Conservation (phyloP, 306 rosid species). For the Prunus mongolica region DNA sequence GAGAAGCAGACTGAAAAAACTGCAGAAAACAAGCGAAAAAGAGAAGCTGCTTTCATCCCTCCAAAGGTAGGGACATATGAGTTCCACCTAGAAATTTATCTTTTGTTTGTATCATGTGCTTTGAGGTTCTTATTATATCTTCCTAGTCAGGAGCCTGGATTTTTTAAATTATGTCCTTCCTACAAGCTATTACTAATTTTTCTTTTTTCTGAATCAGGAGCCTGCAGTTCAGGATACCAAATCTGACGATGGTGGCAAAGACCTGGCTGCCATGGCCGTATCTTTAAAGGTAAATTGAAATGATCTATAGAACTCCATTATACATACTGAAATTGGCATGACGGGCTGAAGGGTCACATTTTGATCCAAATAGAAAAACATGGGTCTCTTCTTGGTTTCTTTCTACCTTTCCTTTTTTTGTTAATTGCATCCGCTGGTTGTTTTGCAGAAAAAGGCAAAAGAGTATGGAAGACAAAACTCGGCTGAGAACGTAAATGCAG, state of each 20-base stretch:
- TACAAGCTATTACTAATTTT: background rate
- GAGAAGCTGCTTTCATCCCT: slow-evolving; percentile 80
- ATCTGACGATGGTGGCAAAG: slow-evolving; percentile 41
- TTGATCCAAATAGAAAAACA: background rate
- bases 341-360: background rate
- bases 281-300: slow-evolving; percentile 60
- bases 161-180: background rate
- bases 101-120: background rate
- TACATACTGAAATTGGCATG: background rate
- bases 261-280: slow-evolving; percentile 47
- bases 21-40: slow-evolving; percentile 77
- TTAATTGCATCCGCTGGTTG: slow-evolving; percentile 5
- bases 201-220: slow-evolving; percentile 50
- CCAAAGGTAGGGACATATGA: slow-evolving; percentile 44
- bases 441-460: slow-evolving; percentile 59
- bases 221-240: slow-evolving; percentile 35
- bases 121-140: background rate
- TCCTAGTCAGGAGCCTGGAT: background rate
- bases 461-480: slow-evolving; percentile 55
- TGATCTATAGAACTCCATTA: background rate
- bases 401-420: background rate
- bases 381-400: background rate
- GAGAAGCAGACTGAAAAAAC: slow-evolving; percentile 73
- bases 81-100: background rate
- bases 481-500: slow-evolving; percentile 53